A percentile compares a stretch with the other conserved stretches of the same genome.
Conservation (phyloP, 2,329 filamentous ascomycete species). For the Diaporthe citri region DNA sequence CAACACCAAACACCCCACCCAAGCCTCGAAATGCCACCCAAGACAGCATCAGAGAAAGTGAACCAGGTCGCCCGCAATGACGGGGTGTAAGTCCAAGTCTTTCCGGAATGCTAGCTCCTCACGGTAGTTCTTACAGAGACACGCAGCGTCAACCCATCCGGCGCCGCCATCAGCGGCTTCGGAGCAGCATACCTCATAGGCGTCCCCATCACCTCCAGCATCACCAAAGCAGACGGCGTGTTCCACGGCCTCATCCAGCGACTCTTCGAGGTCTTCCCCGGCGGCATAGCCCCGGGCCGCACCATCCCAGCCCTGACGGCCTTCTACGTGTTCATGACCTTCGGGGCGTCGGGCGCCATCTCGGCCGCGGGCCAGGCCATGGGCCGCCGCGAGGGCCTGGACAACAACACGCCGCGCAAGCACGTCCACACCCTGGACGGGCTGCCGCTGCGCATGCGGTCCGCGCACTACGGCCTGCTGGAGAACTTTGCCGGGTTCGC, state of each 20-base stretch:
- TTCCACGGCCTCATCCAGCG: conserved; percentile 27
- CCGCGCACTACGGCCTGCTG: conserved; percentile 33
- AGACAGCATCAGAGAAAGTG: neutral
- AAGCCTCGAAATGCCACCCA: conserved; percentile 17
- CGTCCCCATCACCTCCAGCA: conserved; percentile 28
- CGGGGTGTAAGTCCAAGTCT: conserved; percentile 7
- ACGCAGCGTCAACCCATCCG: conserved; percentile 33
- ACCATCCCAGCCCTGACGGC: conserved; percentile 36
- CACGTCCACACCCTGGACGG: conserved; percentile 30
- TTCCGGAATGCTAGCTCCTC: neutral
- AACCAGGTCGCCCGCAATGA: conserved; percentile 2
- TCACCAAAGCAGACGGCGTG: conserved; percentile 26
- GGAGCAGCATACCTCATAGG: conserved; percentile 30
- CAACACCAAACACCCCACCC: no score
- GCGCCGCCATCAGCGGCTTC: conserved; percentile 27
- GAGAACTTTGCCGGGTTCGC: conserved; percentile 35
- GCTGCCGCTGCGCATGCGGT: conserved; percentile 33
- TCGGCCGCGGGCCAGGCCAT: conserved; percentile 36
- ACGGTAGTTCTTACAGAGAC: neutral
- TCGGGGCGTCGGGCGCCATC: conserved; percentile 22
- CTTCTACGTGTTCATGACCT: conserved; percentile 32
- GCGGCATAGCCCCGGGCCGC: conserved; percentile 22
- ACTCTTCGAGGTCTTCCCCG: conserved; percentile 21
- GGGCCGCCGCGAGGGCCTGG: conserved; percentile 9
- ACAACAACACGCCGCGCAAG: conserved; percentile 31